phyloP scores from a whole-genome alignment of 495 filamentous ascomycete species.

The Opeltia flavorubescens region DNA sequence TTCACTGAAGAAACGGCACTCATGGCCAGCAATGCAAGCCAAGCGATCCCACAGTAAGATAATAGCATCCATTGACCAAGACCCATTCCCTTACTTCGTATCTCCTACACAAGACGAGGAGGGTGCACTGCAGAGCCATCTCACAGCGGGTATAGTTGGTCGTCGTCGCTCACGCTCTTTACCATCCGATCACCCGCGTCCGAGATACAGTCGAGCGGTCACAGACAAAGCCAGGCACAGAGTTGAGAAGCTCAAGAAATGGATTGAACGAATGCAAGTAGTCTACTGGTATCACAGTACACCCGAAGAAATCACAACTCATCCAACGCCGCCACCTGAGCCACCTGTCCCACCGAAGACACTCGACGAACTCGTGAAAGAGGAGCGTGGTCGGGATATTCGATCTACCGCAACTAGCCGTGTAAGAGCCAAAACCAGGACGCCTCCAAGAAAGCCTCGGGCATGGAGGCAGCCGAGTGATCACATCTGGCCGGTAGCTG shows the following conservation, averaged over 20 bases:
- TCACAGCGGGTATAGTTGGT: constrained; percentile 20
- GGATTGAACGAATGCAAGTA: constrained; percentile 15
- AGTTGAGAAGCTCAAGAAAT: constrained; percentile 11
- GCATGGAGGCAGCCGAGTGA: constrained; percentile 27
- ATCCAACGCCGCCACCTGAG: background rate
- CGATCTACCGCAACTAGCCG: constrained; percentile 4
- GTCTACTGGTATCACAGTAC: constrained; percentile 1
- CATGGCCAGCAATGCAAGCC: constrained; percentile 20
- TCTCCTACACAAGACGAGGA: constrained; percentile 23
- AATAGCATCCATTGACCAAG: constrained; percentile 19
- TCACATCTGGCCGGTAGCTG: constrained; percentile 24
- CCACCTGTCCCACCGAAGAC: too few relatives aligned
- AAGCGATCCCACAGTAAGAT: constrained; percentile 6
- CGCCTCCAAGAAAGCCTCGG: constrained; percentile 22
- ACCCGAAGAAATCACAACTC: background rate
- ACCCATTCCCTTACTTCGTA: constrained; percentile 27
- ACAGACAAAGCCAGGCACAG: constrained; percentile 3
- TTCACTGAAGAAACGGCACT: constrained; percentile 17
- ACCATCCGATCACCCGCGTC: constrained; percentile 12
- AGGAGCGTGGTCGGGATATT: constrained; percentile 19
- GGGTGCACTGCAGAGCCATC: constrained; percentile 16
- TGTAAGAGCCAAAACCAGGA: constrained; percentile 13
- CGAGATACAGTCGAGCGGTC: background rate
- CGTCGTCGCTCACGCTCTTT: constrained; percentile 15
- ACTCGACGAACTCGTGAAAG: constrained; percentile 11